Conservation (phyloP, 1,284 basidiomycete genomes). For the Apiotrichum sp. region DNA sequence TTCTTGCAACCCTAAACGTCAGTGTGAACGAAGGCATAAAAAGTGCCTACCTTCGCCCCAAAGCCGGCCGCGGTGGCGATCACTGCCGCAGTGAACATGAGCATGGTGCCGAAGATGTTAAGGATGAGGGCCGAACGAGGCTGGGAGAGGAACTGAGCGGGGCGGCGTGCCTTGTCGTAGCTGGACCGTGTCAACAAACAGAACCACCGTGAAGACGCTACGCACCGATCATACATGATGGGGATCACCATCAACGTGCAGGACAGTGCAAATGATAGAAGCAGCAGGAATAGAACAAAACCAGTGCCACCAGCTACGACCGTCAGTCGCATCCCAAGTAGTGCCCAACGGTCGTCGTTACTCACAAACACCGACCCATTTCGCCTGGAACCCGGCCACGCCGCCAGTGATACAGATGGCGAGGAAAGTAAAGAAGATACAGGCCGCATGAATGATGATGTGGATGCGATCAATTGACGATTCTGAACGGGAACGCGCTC, state of each 20-base stretch:
- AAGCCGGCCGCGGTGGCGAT: constrained; percentile 22
- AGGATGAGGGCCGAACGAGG: constrained; percentile 74
- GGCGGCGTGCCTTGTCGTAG: constrained; percentile 63
- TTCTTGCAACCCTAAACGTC: constrained; percentile 67
- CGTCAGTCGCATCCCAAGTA: not conserved
- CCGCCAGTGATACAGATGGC: constrained; percentile 80
- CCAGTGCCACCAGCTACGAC: constrained; percentile 69
- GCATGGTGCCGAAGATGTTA: constrained; percentile 58
- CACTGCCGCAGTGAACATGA: constrained; percentile 67
- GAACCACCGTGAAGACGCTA: not conserved
- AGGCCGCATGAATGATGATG: constrained; percentile 6
- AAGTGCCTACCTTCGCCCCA: not conserved
- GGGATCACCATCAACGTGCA: constrained; percentile 67
- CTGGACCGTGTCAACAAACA: constrained; percentile 11
- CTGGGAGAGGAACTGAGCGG: constrained; percentile 72
- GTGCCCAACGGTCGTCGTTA: constrained; percentile 23
- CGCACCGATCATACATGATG: constrained; percentile 70
- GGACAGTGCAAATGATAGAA: constrained; percentile 64
- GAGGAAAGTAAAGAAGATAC: constrained; percentile 76
- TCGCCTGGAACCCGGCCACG: constrained; percentile 76
- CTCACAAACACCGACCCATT: constrained; percentile 76
- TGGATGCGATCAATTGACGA: not conserved
- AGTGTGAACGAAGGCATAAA: not conserved
- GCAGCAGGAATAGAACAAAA: constrained; percentile 76
- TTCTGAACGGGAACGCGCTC: not conserved